Conservation (phyloP, 2,329 filamentous ascomycete species). For the Alternaria gansuensis region DNA sequence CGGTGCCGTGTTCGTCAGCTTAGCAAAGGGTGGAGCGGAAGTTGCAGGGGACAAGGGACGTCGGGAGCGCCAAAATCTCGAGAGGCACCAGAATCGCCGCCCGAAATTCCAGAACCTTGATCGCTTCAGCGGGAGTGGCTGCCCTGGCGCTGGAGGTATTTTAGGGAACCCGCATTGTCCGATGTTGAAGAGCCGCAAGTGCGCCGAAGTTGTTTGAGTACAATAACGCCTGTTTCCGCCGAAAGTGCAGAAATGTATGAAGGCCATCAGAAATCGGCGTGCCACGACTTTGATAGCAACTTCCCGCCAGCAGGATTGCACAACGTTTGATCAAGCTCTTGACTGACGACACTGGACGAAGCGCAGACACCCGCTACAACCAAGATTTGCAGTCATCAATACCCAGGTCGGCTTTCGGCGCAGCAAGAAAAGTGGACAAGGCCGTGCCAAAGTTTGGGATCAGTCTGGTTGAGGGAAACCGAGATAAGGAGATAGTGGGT, state of each 20-base stretch:
- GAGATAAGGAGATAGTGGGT: slow-evolving; percentile 49
- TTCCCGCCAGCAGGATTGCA: slow-evolving; percentile 11
- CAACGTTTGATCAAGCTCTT: slow-evolving; percentile 22
- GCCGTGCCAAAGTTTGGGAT: slow-evolving; percentile 35
- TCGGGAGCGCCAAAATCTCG: slow-evolving; percentile 33
- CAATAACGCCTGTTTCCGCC: slow-evolving; percentile 26
- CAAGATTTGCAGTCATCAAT: slow-evolving; percentile 38
- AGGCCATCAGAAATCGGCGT: slow-evolving; percentile 5
- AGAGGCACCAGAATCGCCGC: slow-evolving; percentile 27
- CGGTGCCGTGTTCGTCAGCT: slow-evolving; percentile 39
- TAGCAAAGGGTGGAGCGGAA: slow-evolving; percentile 39
- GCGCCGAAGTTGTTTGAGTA: slow-evolving; percentile 20
- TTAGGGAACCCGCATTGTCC: slow-evolving; percentile 28
- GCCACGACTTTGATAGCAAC: slow-evolving; percentile 16
- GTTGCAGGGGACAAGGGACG: slow-evolving; percentile 33
- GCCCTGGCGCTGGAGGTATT: slow-evolving; percentile 30
- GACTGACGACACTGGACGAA: slow-evolving; percentile 36
- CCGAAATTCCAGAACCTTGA: slow-evolving; percentile 28
- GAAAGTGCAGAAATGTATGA: slow-evolving; percentile 20
- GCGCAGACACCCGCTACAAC: slow-evolving; percentile 26
- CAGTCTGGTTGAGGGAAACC: slow-evolving; percentile 41
- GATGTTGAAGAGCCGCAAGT: slow-evolving; percentile 22
- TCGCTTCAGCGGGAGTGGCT: slow-evolving; percentile 42
- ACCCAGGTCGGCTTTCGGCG: slow-evolving; percentile 31
- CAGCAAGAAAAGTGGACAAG: slow-evolving; percentile 44